Percentiles rank a stretch among this genome's conserved stretches.
These are phyloP conservation scores for Gyromitra esculenta DNA, from an alignment of 2,329 filamentous ascomycete genomes.

Conservation along the genomic window DNA sequence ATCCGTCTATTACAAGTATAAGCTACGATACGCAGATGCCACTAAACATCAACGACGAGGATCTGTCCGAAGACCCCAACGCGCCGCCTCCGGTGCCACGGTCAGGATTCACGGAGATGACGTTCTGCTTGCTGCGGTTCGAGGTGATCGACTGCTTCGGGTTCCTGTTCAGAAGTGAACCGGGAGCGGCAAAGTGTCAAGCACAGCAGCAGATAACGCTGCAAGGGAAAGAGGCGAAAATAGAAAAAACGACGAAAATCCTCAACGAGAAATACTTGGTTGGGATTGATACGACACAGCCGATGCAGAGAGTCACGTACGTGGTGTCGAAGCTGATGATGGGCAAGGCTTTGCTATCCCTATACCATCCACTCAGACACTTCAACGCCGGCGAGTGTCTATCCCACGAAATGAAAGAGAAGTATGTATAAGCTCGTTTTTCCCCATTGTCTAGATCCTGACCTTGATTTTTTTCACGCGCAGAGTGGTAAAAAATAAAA, in stretches of 20 bases:
- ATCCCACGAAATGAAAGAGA: conserved; percentile 42
- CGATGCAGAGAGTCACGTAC: conserved; percentile 25
- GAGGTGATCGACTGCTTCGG: conserved; percentile 53
- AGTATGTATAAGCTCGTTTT: conserved; percentile 24
- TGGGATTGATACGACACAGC: conserved; percentile 7
- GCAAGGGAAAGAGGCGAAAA: conserved; percentile 31
- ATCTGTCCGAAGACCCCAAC: conserved; percentile 59
- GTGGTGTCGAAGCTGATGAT: conserved; percentile 27
- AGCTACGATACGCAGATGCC: conserved; percentile 65
- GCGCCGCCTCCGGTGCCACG: conserved; percentile 46
- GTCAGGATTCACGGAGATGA: conserved; percentile 61
- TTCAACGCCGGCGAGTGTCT: conserved; percentile 38
- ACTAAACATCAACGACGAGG: conserved; percentile 67
- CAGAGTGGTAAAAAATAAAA: neutral
- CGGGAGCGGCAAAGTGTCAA: conserved; percentile 13
- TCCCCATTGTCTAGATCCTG: neutral
- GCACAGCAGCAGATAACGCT: conserved; percentile 10
- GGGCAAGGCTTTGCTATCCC: conserved; percentile 36
- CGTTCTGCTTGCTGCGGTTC: conserved; percentile 60
- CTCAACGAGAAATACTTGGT: conserved; percentile 29
- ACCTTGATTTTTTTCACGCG: neutral
- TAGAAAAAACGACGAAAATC: conserved; percentile 3
- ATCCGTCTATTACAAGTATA: conserved; percentile 62
- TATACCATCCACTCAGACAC: conserved; percentile 48
- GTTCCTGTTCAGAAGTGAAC: conserved; percentile 19